Evolutionary conservation across 225 moss, liverwort and hornwort species (phyloP), one percentile per base, ranked within the genome.

Genomic region (Takakia lepidozioides): DNA sequence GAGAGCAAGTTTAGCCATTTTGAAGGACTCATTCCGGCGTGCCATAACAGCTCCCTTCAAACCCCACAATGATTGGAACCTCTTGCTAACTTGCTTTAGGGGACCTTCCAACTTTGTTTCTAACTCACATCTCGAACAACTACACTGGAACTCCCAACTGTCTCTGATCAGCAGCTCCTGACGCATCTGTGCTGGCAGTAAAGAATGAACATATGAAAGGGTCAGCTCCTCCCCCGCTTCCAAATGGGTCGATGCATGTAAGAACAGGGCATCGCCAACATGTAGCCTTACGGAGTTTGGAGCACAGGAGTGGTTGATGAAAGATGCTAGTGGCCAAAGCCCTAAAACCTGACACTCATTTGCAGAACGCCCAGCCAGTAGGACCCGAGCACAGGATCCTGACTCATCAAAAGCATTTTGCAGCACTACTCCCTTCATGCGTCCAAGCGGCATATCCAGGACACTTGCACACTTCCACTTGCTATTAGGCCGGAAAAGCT

Each of bases 251-350:
- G 79, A 73, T 28, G 89, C 83, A 36, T 82, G 78, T n/a, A 86
- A 56, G 30, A 90, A 90, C 46, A 85, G 29, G 26, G 85, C 72
- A 28, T 77, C 76, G 43, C 85, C 85, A 14, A 86, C 62, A 48
- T 82, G 76, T 44, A 74, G 75, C 49, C 79, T 76, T 3, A 67
- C 59, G n/a, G 82, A 76, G 55, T 74, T 89, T 25, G 89, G 85
- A 36, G 70, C 61, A 56, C 89, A 89, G n/a, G 89, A 89, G 59
- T 89, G 89, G 63, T 90, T 90, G 60, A 90, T 35, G 49, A 90
- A 86, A 19, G 85, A 86, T 25, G 89, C 85, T 21, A 90, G 76
- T 14, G 72, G 64, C 89, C 89, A 90, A 1, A 86, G 59, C 17
- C 85, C 85, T 45, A 64, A 43, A 28, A 58, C 66, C 55, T 66